Percentiles rank a stretch among this genome's conserved stretches.
Conservation (phyloP, 805 yeast genomes). For the Candida nonsorbophila region DNA sequence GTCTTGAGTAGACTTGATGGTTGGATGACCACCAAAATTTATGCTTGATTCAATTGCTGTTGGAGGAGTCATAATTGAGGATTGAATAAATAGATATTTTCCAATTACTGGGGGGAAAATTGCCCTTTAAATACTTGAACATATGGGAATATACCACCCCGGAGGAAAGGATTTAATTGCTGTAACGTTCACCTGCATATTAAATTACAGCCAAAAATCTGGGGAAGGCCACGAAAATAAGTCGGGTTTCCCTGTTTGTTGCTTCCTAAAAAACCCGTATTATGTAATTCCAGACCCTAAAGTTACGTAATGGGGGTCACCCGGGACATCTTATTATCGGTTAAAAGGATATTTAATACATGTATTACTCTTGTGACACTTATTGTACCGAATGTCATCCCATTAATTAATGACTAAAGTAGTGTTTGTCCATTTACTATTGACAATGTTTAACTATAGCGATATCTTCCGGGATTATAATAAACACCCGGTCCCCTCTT, state of each 20-base stretch:
- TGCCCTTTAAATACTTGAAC: conserved; percentile 1
- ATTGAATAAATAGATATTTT: neutral
- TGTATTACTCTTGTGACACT: no score
- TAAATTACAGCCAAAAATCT: neutral
- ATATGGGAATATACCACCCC: neutral
- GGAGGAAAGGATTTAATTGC: neutral
- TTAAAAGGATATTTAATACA: neutral
- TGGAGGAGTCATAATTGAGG: conserved; percentile 33
- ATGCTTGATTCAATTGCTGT: conserved; percentile 41
- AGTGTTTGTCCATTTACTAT: no score
- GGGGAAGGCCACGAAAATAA: neutral
- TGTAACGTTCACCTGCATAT: no score
- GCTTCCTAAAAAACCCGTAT: neutral
- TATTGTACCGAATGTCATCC: no score
- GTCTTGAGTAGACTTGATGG: conserved; percentile 34
- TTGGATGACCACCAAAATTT: conserved; percentile 35
- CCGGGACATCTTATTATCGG: neutral
- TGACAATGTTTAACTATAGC: no score
- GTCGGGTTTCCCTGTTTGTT: neutral
- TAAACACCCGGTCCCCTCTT: no score
- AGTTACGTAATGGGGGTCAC: neutral
- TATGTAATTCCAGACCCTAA: neutral
- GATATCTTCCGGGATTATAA: no score
- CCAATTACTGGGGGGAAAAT: conserved; percentile 1
- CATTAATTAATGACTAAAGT: no score